A percentile compares a stretch with the other conserved stretches of the same genome.
Conservation (phyloP, 495 filamentous ascomycete genomes). For the Penicillium flavigenum region DNA sequence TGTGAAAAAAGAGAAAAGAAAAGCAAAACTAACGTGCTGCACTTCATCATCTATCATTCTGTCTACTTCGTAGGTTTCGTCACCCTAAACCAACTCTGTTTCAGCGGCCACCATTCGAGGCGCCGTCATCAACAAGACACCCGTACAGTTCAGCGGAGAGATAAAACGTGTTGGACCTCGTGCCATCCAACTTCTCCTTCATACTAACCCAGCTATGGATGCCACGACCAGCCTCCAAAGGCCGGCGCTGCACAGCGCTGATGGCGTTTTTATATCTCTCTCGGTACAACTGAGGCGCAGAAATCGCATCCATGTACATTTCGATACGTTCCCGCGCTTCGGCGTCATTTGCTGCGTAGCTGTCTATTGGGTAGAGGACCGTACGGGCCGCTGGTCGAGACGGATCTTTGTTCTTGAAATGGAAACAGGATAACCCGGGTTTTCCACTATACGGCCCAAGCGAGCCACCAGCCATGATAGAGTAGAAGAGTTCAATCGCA, state of each 20-base stretch:
- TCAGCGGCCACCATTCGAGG: neutral
- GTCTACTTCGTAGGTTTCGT: neutral
- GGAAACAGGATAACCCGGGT: neutral
- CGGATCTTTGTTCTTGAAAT: neutral
- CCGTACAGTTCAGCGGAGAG: neutral
- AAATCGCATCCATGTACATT: neutral
- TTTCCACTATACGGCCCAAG: neutral
- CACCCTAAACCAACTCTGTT: neutral
- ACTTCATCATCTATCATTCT: neutral
- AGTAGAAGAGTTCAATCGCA: neutral
- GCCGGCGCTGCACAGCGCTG: neutral
- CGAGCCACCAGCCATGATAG: neutral
- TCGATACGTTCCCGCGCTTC: neutral
- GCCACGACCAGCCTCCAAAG: neutral
- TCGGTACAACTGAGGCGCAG: neutral
- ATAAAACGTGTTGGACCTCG: neutral
- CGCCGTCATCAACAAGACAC: neutral
- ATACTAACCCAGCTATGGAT: neutral
- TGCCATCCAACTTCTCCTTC: neutral
- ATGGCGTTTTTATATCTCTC: neutral
- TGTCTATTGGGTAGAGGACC: neutral
- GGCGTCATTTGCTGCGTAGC: neutral
- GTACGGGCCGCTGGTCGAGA: neutral
- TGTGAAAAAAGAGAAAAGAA: neutral
- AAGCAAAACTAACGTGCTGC: neutral